Conservation (phyloP, 768 basidiomycete genomes). For the Tylopilus rubrobrunneus region DNA sequence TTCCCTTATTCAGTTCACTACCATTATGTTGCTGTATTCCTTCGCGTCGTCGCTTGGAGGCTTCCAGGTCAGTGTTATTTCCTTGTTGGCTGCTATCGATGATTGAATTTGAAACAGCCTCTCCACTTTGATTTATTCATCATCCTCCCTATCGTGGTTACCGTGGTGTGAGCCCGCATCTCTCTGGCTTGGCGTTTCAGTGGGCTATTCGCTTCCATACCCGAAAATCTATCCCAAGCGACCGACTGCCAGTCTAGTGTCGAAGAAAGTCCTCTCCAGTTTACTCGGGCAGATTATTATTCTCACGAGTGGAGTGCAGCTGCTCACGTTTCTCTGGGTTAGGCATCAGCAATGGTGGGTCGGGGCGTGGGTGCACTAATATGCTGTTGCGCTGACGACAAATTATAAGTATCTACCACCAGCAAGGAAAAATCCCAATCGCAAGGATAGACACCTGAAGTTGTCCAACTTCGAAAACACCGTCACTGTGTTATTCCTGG, state of each 20-base stretch:
- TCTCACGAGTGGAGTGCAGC: conserved; percentile 77
- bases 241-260: conserved; percentile 93
- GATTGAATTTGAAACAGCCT: conserved; percentile 50
- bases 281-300: conserved; percentile 91
- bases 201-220: conserved; percentile 93
- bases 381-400: neutral
- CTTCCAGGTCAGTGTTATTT: conserved; percentile 68
- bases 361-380: neutral
- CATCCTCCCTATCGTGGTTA: conserved; percentile 89
- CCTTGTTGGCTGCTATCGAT: conserved; percentile 1
- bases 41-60: conserved; percentile 96
- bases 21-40: conserved; percentile 90
- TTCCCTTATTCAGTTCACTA: conserved; percentile 99
- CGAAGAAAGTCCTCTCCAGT: conserved; percentile 90
- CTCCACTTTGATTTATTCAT: conserved; percentile 97
- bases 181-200: conserved; percentile 38
- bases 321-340: conserved; percentile 90
- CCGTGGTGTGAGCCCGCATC: neutral
- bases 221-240: conserved; percentile 82
- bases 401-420: conserved; percentile 72
- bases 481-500: conserved; percentile 82
- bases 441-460: conserved; percentile 66
- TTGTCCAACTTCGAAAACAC: conserved; percentile 92
- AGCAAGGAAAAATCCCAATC: conserved; percentile 39
- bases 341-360: conserved; percentile 75